Conservation (phyloP, 1,139 yeast species). For the Suhomyces panamericanus region DNA sequence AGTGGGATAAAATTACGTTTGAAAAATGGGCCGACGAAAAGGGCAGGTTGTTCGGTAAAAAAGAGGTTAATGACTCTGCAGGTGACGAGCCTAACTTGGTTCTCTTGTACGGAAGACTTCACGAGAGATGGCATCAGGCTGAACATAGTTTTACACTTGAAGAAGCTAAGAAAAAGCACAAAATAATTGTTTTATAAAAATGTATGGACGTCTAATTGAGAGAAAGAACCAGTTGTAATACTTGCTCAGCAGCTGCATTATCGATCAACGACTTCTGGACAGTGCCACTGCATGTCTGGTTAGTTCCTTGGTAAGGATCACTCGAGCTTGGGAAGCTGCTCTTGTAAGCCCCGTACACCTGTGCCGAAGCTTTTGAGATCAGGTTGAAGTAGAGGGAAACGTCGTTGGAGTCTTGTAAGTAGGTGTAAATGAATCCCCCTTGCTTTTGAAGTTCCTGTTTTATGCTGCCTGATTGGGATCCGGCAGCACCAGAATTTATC, state of each 20-base stretch:
- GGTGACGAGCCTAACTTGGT: constrained; percentile 21
- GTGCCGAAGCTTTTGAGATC: constrained; percentile 15
- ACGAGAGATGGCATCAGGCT: constrained; percentile 24
- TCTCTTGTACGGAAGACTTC: constrained; percentile 20
- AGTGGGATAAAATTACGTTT: constrained; percentile 21
- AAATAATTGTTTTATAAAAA: constrained; percentile 16
- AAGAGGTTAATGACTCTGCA: constrained; percentile 18
- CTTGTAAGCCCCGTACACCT: constrained; percentile 6
- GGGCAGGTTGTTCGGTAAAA: constrained; percentile 19
- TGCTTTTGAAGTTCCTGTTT: constrained; percentile 20
- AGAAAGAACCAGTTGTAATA: constrained; percentile 13
- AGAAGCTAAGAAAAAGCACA: constrained; percentile 20
- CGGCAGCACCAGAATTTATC: constrained; percentile 10
- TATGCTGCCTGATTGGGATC: constrained; percentile 14
- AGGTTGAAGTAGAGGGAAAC: constrained; percentile 18
- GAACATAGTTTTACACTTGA: constrained; percentile 19
- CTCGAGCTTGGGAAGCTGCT: constrained; percentile 13
- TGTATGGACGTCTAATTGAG: constrained; percentile 3
- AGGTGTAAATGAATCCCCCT: constrained; percentile 23
- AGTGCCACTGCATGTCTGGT: constrained; percentile 2
- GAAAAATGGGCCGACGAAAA: constrained; percentile 21
- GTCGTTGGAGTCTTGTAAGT: constrained; percentile 26
- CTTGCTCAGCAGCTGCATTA: constrained; percentile 20
- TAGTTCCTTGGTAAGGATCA: not conserved
- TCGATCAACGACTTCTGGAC: constrained; percentile 15